Evolutionary conservation across 2,329 filamentous ascomycete species (phyloP), one percentile per base, ranked within the genome.

Genomic region (Conoideocrella luteorostrata): DNA sequence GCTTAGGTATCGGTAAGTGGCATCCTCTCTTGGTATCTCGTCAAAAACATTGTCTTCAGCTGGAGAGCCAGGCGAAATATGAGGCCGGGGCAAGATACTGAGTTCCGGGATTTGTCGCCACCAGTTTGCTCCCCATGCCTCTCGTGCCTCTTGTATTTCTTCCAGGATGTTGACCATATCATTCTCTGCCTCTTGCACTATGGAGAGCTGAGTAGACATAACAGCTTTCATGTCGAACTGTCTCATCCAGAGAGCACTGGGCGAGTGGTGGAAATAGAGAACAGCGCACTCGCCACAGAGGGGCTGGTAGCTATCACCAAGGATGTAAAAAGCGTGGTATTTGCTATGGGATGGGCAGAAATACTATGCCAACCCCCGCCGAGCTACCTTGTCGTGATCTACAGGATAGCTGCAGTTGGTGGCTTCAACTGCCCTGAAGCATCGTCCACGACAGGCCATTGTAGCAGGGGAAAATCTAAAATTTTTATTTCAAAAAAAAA

Each of bases 261-360:
- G 29, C 10, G 39, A 21, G 4, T 39, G 21, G 35, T 52, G 18
- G 38, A 52, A 61, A 48, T 56, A 63, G 7, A 62, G 36, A 15
- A 54, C 54, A 17, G 62, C 56, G 32, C 62, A 65, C 42, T 64
- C 62, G 48, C 60, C 61, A 24, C 61, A 65, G 3, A 47, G 40
- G 1, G 62, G 61, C 37, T 65, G 61, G 2, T n/a, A 6, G 5
- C 36, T 39, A 11, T 26, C 20, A 4, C 18, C 10, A 7, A 10
- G 23, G 24, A 50, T 37, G 23, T 45, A 44, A 7, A 64, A 53
- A 15, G 53, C 52, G 50, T 65, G 62, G 29, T 53, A 57, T 13
- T 35, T 11, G 11, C 45, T 41, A 30, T 65, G 62, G 5, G 51
- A 34, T 12, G 58, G 56, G 44, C 62, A 65, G 44, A 53, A 53